Base-by-base conservation (phyloP, 1,139 yeast genomes). In the Saccharomyces hybrid region DNA sequence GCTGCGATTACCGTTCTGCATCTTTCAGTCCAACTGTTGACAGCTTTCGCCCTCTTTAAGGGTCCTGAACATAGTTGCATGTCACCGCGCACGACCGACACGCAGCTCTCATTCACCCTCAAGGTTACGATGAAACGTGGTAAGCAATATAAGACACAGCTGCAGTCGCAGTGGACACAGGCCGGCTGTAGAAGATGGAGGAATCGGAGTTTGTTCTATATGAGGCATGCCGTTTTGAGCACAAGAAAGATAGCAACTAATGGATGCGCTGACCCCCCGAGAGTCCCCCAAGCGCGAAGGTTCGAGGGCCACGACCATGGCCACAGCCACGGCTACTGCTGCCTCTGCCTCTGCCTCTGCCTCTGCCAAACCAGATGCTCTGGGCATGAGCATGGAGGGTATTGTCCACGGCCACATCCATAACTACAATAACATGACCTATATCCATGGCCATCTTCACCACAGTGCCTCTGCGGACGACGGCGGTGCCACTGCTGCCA, bases 351-450 rank as follows among this genome's bases (percentile, higher is more conserved):
- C 21, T 19, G 21, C 21, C 4, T 21, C 21, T 16, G 24, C 24
- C 11, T 38, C 44, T 38, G 44, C 44, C 7, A 38, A 38, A 12
- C 44, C 44, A 2, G 44, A 38, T 9, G 26, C 44, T 7, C 42
- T 24, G 7, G 8, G 11, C 8, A 48, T 26, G 24, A 27, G 46
- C 8, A 48, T 9, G 24, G 66, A 80, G 59, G 86, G 86, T 14
- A 76, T 79, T 50, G 84, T 83, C 16, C 88, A 83, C 68, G 88
- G 88, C 1, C 88, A 83, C 63, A 82, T 83, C 34, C 88, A 83
- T 67, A 81, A 79, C 62, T 85, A 81, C 64, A 75, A 77, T 58
- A 81, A 81, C 62, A 81, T 83, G 63, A 81, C 86, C 7, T 84
- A 82, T 60, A 82, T 83, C 24, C 88, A 83, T 64, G 88, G 88